phyloP scores from a whole-genome alignment of 345 rosid species.

The Trapa incisa region DNA sequence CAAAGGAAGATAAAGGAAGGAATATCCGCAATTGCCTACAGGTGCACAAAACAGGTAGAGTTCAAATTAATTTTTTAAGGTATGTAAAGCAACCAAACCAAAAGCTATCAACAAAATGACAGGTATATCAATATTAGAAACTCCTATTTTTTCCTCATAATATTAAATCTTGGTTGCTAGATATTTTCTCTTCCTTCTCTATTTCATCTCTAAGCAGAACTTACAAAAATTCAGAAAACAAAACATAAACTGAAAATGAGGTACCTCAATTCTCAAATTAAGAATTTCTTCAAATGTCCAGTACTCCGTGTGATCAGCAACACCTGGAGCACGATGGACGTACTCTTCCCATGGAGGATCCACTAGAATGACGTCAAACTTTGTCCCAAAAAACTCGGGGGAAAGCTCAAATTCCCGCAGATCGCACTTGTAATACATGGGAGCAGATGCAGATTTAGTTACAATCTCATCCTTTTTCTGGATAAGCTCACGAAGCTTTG shows the following conservation, averaged over 20 bases:
- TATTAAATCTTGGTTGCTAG: neutral
- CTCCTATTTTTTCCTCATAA: neutral
- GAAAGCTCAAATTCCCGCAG: slow-evolving; percentile 80
- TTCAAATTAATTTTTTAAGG: neutral
- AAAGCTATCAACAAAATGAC: neutral
- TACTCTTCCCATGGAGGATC: slow-evolving; percentile 99
- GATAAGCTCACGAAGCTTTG: slow-evolving; percentile 96
- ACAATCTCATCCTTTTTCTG: slow-evolving; percentile 99
- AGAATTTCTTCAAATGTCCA: slow-evolving; percentile 95
- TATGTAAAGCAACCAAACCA: neutral
- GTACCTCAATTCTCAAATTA: slow-evolving; percentile 91
- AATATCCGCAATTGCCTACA: slow-evolving; percentile 90
- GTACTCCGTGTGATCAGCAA: slow-evolving; percentile 90
- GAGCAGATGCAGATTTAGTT: slow-evolving; percentile 74
- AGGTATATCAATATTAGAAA: neutral
- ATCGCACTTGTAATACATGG: slow-evolving; percentile 79
- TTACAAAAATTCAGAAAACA: no score
- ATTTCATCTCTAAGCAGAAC: no score
- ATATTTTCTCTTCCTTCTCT: neutral
- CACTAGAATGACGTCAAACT: slow-evolving; percentile 95
- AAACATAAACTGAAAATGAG: neutral
- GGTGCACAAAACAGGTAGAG: slow-evolving; percentile 2
- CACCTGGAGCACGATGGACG: slow-evolving; percentile 98
- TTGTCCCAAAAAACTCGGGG: slow-evolving; percentile 83
- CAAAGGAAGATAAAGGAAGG: slow-evolving; percentile 97